These are phyloP conservation scores for Penicillium soppii DNA, from an alignment of 495 filamentous ascomycete species.

Conservation along the genomic window DNA sequence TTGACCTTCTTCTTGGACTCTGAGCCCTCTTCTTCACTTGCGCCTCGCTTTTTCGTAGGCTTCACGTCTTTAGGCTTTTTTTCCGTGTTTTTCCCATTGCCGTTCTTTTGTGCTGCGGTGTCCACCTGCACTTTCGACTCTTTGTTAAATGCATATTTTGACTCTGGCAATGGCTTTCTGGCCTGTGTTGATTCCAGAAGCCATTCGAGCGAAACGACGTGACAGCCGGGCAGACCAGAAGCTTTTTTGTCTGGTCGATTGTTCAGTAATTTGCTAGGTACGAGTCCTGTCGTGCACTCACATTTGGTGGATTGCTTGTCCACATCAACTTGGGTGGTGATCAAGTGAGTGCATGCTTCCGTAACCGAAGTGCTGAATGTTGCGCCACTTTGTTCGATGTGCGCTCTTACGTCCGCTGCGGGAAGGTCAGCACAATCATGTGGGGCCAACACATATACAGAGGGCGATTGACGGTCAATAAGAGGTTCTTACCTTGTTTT, in stretches of 20 bases:
- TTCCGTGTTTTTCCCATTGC: conserved; percentile 5
- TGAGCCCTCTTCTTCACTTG: conserved; percentile 1
- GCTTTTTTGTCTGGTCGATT: conserved; percentile 49
- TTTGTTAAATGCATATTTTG: conserved; percentile 31
- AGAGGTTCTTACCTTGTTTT: conserved; percentile 47
- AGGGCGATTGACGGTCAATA: not conserved
- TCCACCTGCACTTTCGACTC: not conserved
- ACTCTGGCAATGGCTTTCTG: conserved; percentile 43
- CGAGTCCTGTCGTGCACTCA: conserved; percentile 14
- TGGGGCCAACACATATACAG: not conserved
- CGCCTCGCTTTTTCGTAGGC: conserved; percentile 22
- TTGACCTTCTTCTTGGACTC: conserved; percentile 36
- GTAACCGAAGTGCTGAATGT: conserved; percentile 45
- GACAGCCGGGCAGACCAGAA: conserved; percentile 39
- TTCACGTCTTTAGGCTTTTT: conserved; percentile 4
- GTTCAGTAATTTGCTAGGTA: not conserved
- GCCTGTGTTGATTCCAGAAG: conserved; percentile 50
- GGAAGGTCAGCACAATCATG: conserved; percentile 25
- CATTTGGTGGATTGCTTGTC: conserved; percentile 46
- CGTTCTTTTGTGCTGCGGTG: not conserved
- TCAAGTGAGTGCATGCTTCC: conserved; percentile 56
- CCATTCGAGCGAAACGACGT: conserved; percentile 64
- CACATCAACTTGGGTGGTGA: conserved; percentile 54
- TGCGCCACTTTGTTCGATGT: conserved; percentile 51
- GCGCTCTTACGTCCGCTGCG: conserved; percentile 33